These are phyloP conservation scores for Emericellopsis cladophorae DNA, from an alignment of 2,329 filamentous ascomycete species.

Conservation along the genomic window DNA sequence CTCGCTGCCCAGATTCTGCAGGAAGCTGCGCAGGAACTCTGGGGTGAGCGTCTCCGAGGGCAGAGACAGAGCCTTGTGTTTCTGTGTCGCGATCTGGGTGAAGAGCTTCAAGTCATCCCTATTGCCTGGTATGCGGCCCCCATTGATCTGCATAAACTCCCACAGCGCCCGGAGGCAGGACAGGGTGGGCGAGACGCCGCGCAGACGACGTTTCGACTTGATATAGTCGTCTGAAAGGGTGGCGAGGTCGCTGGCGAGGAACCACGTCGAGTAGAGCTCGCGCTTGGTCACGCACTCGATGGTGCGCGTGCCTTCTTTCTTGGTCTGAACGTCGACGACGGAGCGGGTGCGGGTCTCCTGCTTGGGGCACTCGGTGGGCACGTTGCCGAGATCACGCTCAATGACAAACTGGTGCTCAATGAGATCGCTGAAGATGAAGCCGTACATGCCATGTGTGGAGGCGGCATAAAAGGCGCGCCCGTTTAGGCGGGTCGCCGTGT, in stretches of 20 bases:
- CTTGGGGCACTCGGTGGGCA: conserved; percentile 38
- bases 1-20: conserved; percentile 77
- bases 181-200: conserved; percentile 70
- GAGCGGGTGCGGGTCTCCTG: conserved; percentile 68
- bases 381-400: conserved; percentile 71
- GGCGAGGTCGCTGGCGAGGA: conserved; percentile 69
- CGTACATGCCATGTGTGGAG: conserved; percentile 78
- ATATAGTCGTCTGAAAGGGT: conserved; percentile 56
- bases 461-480: conserved; percentile 80
- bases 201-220: conserved; percentile 54
- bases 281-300: conserved; percentile 85
- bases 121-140: conserved; percentile 39
- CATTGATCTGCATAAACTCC: conserved; percentile 55
- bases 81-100: conserved; percentile 63
- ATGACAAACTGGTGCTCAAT: conserved; percentile 85
- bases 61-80: conserved; percentile 62
- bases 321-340: conserved; percentile 59
- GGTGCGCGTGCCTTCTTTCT: conserved; percentile 52
- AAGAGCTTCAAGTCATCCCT: conserved; percentile 61
- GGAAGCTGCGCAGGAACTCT: conserved; percentile 68
- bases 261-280: conserved; percentile 79
- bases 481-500: conserved; percentile 71
- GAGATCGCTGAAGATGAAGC: conserved; percentile 89
- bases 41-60: conserved; percentile 54
- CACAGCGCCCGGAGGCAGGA: conserved; percentile 82